Evolutionary conservation across 345 rosid species (phyloP).

Genomic region (Eutrema japonicum): DNA sequence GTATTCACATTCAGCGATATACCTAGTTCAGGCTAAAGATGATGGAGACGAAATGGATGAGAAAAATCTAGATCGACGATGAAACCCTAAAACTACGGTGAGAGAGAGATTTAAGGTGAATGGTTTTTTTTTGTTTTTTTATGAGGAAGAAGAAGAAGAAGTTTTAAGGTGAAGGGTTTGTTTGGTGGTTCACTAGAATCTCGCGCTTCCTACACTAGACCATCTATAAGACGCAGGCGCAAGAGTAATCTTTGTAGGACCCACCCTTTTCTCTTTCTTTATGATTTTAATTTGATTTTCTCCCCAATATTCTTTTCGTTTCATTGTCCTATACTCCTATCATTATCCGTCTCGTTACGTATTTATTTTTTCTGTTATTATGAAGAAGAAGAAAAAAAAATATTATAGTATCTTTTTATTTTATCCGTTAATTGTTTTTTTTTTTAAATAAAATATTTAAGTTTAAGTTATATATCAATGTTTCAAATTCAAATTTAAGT

Average conservation of each 20-base stretch:
- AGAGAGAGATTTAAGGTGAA: not conserved
- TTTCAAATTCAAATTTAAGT: too few species aligned
- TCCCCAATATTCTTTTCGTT: not conserved
- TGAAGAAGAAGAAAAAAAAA: not conserved
- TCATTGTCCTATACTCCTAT: conserved; percentile 3
- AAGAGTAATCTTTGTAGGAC: not conserved
- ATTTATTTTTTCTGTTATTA: not conserved
- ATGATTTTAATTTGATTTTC: not conserved
- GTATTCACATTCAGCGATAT: not conserved
- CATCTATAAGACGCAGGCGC: not conserved
- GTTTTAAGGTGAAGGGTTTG: not conserved
- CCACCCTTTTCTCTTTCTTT: not conserved
- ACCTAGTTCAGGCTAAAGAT: not conserved
- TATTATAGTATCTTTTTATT: too few species aligned
- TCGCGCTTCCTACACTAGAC: not conserved
- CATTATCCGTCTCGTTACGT: not conserved
- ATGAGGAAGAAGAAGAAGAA: too few species aligned
- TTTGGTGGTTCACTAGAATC: conserved; percentile 21
- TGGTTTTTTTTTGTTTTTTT: not conserved
- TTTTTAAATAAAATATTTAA: too few species aligned
- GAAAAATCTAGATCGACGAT: not conserved
- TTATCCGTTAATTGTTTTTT: too few species aligned
- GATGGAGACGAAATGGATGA: not conserved
- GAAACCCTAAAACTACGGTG: not conserved
- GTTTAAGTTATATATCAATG: too few species aligned